Conservation (phyloP, 2,329 filamentous ascomycete genomes). For the Thermothelomyces thermophilus region DNA sequence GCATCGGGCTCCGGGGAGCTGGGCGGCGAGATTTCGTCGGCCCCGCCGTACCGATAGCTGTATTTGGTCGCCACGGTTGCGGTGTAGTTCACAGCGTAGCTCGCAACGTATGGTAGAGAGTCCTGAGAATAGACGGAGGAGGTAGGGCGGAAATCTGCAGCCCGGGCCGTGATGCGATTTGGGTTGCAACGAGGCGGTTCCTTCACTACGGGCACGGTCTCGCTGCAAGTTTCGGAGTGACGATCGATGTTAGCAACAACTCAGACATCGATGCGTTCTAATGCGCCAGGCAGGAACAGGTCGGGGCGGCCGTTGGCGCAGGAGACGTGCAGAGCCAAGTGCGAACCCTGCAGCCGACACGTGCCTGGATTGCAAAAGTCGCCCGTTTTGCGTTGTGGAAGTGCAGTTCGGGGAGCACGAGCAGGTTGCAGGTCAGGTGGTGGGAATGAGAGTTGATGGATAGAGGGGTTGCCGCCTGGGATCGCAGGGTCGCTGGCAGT, state of each 20-base stretch:
- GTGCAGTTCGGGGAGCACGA: no score
- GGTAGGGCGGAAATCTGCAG: constrained; percentile 38
- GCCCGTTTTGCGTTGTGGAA: no score
- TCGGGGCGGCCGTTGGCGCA: no score
- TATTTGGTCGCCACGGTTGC: constrained; percentile 25
- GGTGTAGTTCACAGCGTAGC: constrained; percentile 29
- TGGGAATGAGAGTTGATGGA: neutral
- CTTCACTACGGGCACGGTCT: constrained; percentile 29
- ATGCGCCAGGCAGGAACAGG: neutral
- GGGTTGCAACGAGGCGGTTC: constrained; percentile 34
- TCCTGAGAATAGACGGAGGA: constrained; percentile 55
- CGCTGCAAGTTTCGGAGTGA: constrained; percentile 26
- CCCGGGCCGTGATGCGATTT: constrained; percentile 29
- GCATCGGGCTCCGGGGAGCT: constrained; percentile 47
- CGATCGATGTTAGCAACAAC: constrained; percentile 18
- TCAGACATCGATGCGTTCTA: neutral
- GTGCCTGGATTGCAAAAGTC: neutral
- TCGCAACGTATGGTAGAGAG: constrained; percentile 34
- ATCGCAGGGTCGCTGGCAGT: neutral
- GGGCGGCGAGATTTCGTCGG: constrained; percentile 43
- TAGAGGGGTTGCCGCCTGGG: constrained; percentile 3
- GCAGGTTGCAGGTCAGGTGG: no score
- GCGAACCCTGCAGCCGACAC: neutral
- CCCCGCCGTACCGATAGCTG: constrained; percentile 24
- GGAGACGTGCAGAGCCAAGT: neutral